These are phyloP conservation scores for Elsinoe batatas DNA, from an alignment of 2,329 filamentous ascomycete genomes.

Conservation along the genomic window DNA sequence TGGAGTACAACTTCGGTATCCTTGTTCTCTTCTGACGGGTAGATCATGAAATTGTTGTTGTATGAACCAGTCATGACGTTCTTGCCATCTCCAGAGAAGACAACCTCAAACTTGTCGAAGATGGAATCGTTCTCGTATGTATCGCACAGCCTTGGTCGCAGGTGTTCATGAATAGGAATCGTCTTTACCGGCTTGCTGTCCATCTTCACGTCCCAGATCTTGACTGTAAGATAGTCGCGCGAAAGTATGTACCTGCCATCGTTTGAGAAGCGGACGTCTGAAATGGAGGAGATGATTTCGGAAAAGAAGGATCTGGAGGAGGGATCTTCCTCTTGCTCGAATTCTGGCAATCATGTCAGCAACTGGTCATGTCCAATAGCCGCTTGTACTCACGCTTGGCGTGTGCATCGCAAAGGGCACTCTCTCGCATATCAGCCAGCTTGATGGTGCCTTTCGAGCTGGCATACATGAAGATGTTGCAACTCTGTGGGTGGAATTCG, in stretches of 20 bases:
- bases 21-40: constrained; percentile 89
- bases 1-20: constrained; percentile 96
- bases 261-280: constrained; percentile 92
- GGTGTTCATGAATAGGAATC: constrained; percentile 95
- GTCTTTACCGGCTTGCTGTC: constrained; percentile 95
- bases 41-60: constrained; percentile 99
- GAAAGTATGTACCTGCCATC: constrained; percentile 96
- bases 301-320: constrained; percentile 98
- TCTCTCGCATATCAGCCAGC: constrained; percentile 95
- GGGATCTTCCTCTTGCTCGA: constrained; percentile 97
- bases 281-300: constrained; percentile 98
- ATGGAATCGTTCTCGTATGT: constrained; percentile 99
- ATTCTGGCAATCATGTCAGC: constrained; percentile 50
- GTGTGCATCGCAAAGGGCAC: constrained; percentile 89
- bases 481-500: constrained; percentile 92
- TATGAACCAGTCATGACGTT: constrained; percentile 99
- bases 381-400: constrained; percentile 63
- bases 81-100: constrained; percentile 95
- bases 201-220: constrained; percentile 99
- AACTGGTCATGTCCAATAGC: neutral
- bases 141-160: constrained; percentile 86
- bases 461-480: constrained; percentile 99
- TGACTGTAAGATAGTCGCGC: constrained; percentile 94
- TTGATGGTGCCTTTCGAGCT: constrained; percentile 99
- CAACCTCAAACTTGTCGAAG: constrained; percentile 99